Evolutionary conservation across 768 basidiomycete species (phyloP).

Genomic region (Phlegmacium glaucopus): DNA sequence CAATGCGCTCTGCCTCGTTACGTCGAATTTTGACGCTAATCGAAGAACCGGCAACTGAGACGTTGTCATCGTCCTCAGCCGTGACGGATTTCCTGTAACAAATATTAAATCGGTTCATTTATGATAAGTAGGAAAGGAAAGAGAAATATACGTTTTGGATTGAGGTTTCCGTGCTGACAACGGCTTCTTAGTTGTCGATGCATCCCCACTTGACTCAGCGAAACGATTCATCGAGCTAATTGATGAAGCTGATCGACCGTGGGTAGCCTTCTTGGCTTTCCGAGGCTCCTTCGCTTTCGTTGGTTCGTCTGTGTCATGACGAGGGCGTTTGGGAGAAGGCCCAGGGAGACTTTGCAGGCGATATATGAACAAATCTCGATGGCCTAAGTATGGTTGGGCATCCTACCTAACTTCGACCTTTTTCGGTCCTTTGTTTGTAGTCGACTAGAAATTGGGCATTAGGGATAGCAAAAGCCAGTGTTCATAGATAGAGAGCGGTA

Average conservation of each 20-base stretch:
- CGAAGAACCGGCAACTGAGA: constrained; percentile 53
- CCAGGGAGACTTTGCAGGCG: constrained; percentile 23
- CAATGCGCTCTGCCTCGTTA: constrained; percentile 57
- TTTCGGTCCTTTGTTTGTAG: constrained; percentile 18
- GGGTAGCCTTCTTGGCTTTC: constrained; percentile 21
- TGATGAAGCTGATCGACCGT: constrained; percentile 23
- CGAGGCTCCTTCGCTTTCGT: constrained; percentile 4
- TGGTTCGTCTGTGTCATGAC: constrained; percentile 17
- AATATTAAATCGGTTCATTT: neutral
- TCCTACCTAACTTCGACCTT: constrained; percentile 23
- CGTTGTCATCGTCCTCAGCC: constrained; percentile 44
- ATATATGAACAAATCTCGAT: constrained; percentile 2
- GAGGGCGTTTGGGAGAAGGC: constrained; percentile 24
- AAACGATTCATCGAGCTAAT: constrained; percentile 29
- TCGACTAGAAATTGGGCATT: too few relatives aligned
- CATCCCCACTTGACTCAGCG: constrained; percentile 15
- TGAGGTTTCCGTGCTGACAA: constrained; percentile 16
- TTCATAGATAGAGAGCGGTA: neutral
- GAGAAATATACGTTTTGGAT: constrained; percentile 22
- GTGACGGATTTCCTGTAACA: constrained; percentile 18
- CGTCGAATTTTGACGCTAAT: constrained; percentile 45
- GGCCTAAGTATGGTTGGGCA: neutral
- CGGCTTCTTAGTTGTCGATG: constrained; percentile 18
- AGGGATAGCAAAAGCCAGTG: too few relatives aligned
- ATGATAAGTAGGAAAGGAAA: neutral